Conservation (phyloP, 2,329 filamentous ascomycete species). For the Parastagonospora nodorum region DNA sequence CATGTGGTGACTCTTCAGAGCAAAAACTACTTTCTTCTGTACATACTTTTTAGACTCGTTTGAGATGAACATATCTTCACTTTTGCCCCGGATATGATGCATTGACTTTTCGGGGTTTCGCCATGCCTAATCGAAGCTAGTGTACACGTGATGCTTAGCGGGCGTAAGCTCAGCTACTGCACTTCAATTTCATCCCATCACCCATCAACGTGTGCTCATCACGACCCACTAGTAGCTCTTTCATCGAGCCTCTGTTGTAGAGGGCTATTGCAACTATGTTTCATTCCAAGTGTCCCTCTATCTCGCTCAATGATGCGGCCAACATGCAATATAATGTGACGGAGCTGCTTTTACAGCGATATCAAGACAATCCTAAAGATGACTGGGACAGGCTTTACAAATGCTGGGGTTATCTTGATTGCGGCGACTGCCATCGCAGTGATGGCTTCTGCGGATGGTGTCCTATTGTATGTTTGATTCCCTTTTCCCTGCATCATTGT, state of each 20-base stretch:
- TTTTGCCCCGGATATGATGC: no score
- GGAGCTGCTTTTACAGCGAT: slow-evolving; percentile 27
- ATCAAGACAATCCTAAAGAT: slow-evolving; percentile 35
- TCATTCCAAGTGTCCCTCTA: slow-evolving; percentile 20
- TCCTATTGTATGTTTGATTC: slow-evolving; percentile 42
- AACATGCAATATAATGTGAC: slow-evolving; percentile 25
- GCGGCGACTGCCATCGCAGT: slow-evolving; percentile 44
- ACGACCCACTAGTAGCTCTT: no score
- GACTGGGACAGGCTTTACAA: slow-evolving; percentile 36
- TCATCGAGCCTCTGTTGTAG: not conserved
- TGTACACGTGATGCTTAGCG: not conserved
- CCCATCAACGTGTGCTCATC: not conserved
- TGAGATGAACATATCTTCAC: slow-evolving; percentile 3
- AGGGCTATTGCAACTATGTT: slow-evolving; percentile 2
- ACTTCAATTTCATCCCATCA: not conserved
- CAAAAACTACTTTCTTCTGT: slow-evolving; percentile 12
- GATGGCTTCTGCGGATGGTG: slow-evolving; percentile 52
- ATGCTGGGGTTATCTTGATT: slow-evolving; percentile 44
- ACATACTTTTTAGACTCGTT: slow-evolving; percentile 15
- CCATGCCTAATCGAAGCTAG: no score
- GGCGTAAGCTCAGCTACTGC: not conserved
- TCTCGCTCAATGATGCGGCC: slow-evolving; percentile 2
- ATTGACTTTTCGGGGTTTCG: no score
- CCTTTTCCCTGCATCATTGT: not conserved
- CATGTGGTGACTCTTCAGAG: not conserved